phyloP scores from a whole-genome alignment of 2,329 filamentous ascomycete species.

The Coccinonectria pachysandricola region DNA sequence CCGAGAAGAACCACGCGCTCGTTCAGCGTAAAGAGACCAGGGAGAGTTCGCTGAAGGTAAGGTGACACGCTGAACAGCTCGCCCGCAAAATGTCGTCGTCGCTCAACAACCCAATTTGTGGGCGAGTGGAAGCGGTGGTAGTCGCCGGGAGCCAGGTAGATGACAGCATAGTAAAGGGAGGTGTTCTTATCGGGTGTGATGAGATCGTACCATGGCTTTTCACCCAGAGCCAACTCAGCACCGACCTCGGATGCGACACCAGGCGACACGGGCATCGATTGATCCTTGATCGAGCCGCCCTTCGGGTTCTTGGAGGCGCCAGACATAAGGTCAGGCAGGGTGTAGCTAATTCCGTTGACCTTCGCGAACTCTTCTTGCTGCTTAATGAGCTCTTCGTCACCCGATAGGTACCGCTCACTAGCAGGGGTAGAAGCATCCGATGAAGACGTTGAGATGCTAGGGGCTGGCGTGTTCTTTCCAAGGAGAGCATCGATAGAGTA shows the following conservation, averaged over 20 bases:
- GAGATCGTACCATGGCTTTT: constrained; percentile 60
- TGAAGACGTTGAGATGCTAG: constrained; percentile 38
- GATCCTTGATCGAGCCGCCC: constrained; percentile 51
- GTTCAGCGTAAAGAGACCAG: constrained; percentile 91
- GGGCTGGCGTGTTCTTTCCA: constrained; percentile 51
- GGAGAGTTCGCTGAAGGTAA: constrained; percentile 84
- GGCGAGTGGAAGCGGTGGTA: constrained; percentile 98
- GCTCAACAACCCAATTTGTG: constrained; percentile 88
- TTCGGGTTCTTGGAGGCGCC: constrained; percentile 46
- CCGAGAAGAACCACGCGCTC: constrained; percentile 90
- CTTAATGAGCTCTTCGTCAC: constrained; percentile 58
- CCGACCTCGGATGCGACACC: constrained; percentile 74
- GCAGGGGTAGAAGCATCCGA: constrained; percentile 14
- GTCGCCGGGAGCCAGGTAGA: constrained; percentile 94
- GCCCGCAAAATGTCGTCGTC: constrained; percentile 91
- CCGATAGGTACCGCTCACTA: constrained; percentile 18
- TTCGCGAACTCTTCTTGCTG: constrained; percentile 87
- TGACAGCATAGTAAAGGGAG: constrained; percentile 82
- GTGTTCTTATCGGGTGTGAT: constrained; percentile 52
- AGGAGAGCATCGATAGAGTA: constrained; percentile 91
- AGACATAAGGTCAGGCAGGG: constrained; percentile 76
- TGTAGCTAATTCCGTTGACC: constrained; percentile 93
- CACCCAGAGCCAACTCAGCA: constrained; percentile 69
- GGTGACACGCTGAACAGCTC: constrained; percentile 93
- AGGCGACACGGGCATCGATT: constrained; percentile 53